Conservation (phyloP, 1,139 yeast genomes). For the Hemisphaericaspora subhashii region DNA sequence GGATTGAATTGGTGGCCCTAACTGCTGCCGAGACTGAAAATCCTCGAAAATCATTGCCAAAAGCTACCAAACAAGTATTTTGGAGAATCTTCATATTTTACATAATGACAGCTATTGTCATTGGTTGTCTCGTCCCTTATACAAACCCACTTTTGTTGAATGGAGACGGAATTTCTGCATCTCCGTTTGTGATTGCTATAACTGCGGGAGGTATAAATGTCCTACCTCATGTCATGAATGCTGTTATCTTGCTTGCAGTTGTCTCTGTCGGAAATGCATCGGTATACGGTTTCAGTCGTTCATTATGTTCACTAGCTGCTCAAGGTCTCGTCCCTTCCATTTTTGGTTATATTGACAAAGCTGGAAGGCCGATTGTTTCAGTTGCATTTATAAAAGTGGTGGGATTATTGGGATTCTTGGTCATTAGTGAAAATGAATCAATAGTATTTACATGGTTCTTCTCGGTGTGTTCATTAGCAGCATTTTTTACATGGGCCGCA, state of each 20-base stretch:
- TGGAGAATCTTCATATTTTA: conserved; percentile 71
- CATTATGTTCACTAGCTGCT: conserved; percentile 54
- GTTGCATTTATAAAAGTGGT: conserved; percentile 48
- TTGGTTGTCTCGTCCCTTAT: conserved; percentile 49
- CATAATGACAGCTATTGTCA: conserved; percentile 44
- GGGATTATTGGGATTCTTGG: conserved; percentile 65
- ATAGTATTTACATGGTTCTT: conserved; percentile 65
- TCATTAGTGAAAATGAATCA: conserved; percentile 46
- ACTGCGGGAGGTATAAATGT: conserved; percentile 33
- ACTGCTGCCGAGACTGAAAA: conserved; percentile 84
- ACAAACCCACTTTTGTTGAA: conserved; percentile 30
- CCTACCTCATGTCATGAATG: conserved; percentile 47
- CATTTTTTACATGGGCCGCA: conserved; percentile 55
- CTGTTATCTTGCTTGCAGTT: conserved; percentile 51
- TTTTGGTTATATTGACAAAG: conserved; percentile 55
- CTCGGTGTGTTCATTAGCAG: conserved; percentile 61
- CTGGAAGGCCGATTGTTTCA: conserved; percentile 59
- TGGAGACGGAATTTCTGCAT: conserved; percentile 29
- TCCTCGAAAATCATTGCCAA: conserved; percentile 67
- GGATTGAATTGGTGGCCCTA: conserved; percentile 61
- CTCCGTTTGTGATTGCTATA: conserved; percentile 43
- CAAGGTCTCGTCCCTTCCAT: conserved; percentile 45
- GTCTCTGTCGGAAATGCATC: conserved; percentile 59
- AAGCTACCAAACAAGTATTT: conserved; percentile 72
- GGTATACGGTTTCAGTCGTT: conserved; percentile 55